phyloP scores from a whole-genome alignment of 2,329 filamentous ascomycete species.

The Ophiostoma triangulosporum region DNA sequence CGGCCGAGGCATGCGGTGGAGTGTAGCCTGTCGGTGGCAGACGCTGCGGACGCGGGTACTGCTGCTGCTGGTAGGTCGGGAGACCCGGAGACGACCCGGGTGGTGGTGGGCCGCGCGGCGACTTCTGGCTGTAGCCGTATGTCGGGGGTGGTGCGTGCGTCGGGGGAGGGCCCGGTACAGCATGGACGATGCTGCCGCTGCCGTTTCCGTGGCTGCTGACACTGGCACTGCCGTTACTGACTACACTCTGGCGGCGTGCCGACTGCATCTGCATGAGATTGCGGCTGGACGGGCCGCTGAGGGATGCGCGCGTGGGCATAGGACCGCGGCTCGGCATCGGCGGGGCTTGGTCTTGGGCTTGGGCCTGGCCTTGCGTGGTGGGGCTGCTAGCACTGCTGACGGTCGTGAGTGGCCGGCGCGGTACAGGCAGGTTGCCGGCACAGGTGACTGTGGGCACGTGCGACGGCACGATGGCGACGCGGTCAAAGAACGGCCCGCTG shows the following conservation, averaged over 20 bases:
- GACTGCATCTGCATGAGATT: conserved; percentile 7
- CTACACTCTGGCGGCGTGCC: background rate
- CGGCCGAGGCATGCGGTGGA: conserved; percentile 2
- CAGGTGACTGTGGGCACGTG: background rate
- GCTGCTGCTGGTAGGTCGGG: background rate
- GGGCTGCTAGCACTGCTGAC: background rate
- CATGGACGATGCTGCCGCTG: background rate
- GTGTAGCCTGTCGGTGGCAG: background rate
- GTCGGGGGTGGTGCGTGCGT: background rate
- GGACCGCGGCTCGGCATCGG: background rate
- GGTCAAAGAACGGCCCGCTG: conserved; percentile 1
- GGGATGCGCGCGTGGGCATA: conserved; percentile 7
- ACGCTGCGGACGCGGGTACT: background rate
- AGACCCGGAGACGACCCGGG: background rate
- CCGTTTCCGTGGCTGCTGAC: background rate
- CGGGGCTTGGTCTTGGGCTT: background rate
- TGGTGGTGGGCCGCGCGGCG: background rate
- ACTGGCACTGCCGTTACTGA: background rate
- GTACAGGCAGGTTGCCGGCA: background rate
- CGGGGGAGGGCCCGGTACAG: background rate
- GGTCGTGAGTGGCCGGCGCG: background rate
- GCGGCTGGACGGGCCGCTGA: conserved; percentile 7
- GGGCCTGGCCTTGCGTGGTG: background rate
- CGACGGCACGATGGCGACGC: background rate
- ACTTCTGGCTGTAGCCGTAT: background rate